A percentile compares a stretch with the other conserved stretches of the same genome.
Evolutionary conservation across 2,329 filamentous ascomycete genomes (phyloP).

Genomic region (Tolypocladium endophyticum): DNA sequence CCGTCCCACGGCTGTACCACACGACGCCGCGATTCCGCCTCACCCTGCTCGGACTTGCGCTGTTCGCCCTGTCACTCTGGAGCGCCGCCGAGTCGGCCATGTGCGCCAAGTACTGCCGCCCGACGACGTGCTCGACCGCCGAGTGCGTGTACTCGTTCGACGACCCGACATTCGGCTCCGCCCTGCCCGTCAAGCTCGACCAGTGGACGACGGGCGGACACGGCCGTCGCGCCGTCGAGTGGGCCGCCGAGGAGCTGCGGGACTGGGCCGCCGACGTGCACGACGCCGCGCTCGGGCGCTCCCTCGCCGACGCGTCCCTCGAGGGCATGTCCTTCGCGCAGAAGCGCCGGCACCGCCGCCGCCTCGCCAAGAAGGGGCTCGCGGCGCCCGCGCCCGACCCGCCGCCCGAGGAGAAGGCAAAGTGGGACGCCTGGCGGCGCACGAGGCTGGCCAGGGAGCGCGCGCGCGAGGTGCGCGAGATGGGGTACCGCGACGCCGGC

Average conservation of each 20-base stretch:
- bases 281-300: slow-evolving; percentile 33
- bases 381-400: slow-evolving; percentile 21
- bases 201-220: slow-evolving; percentile 46
- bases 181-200: slow-evolving; percentile 51
- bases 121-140: slow-evolving; percentile 33
- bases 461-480: slow-evolving; percentile 26
- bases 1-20: slow-evolving; percentile 36
- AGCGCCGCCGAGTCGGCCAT: slow-evolving; percentile 41
- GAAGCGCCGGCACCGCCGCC: slow-evolving; percentile 37
- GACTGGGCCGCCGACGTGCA: slow-evolving; percentile 37
- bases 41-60: slow-evolving; percentile 35
- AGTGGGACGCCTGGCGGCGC: slow-evolving; percentile 34
- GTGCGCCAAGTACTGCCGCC: slow-evolving; percentile 44
- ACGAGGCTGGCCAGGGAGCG: slow-evolving; percentile 28
- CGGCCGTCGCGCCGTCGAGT: slow-evolving; percentile 28
- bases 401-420: slow-evolving; percentile 28
- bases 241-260: slow-evolving; percentile 29
- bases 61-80: slow-evolving; percentile 39
- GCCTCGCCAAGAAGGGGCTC: slow-evolving; percentile 37
- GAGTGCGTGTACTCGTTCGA: slow-evolving; percentile 45
- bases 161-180: slow-evolving; percentile 50
- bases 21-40: slow-evolving; percentile 32
- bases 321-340: slow-evolving; percentile 33
- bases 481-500: slow-evolving; percentile 25
- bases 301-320: slow-evolving; percentile 33